Conservation (phyloP, 2,329 filamentous ascomycete species). For the Fusarium equiseti region DNA sequence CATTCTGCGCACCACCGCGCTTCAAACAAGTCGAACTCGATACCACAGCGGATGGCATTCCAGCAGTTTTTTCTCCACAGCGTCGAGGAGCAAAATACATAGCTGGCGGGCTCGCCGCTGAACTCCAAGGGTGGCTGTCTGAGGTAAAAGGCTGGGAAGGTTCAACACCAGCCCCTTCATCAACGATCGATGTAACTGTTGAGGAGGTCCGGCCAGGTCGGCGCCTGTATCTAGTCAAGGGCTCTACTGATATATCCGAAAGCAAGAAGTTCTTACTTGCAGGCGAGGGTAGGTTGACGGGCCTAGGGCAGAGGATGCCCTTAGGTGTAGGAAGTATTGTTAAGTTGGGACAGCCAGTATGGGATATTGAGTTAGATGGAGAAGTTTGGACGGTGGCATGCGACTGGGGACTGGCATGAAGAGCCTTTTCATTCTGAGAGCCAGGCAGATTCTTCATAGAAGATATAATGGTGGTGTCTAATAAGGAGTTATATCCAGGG, state of each 20-base stretch:
- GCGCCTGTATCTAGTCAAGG: slow-evolving; percentile 53
- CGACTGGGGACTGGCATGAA: slow-evolving; percentile 51
- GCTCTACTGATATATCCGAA: slow-evolving; percentile 13
- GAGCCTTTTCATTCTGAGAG: neutral
- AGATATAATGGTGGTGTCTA: neutral
- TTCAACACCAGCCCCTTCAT: slow-evolving; percentile 18
- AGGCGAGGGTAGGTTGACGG: slow-evolving; percentile 54
- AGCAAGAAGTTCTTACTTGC: slow-evolving; percentile 51
- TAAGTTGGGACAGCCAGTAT: slow-evolving; percentile 53
- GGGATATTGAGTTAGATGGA: slow-evolving; percentile 54
- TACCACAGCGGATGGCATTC: slow-evolving; percentile 38
- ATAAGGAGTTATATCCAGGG: neutral
- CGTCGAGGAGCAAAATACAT: slow-evolving; percentile 53
- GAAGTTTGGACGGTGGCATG: slow-evolving; percentile 55
- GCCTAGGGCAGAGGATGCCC: slow-evolving; percentile 49
- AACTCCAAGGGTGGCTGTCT: slow-evolving; percentile 57
- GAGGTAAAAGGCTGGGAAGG: slow-evolving; percentile 55
- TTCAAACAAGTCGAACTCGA: slow-evolving; percentile 53
- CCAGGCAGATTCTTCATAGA: neutral
- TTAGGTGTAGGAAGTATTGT: slow-evolving; percentile 51
- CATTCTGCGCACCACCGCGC: slow-evolving; percentile 55
- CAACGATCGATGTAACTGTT: slow-evolving; percentile 46
- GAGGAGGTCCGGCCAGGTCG: slow-evolving; percentile 50
- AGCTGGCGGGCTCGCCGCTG: slow-evolving; percentile 54
- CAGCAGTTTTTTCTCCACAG: slow-evolving; percentile 53